A percentile compares a stretch with the other conserved stretches of the same genome.
Conservation (phyloP, 2,329 filamentous ascomycete genomes). For the Colletotrichum cereale region DNA sequence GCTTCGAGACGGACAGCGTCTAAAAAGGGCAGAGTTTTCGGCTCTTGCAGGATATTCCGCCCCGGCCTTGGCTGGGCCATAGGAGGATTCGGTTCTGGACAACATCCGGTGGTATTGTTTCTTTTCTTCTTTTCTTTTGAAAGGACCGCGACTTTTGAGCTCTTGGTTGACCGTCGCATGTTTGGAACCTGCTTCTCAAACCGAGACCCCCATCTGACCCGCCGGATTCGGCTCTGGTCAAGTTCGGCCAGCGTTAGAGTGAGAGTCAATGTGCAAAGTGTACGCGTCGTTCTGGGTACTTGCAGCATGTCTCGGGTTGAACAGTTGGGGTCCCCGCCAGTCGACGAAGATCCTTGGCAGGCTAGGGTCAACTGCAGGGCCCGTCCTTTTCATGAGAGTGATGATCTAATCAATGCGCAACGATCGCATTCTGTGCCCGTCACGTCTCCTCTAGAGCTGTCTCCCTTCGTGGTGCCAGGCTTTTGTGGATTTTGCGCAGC, state of each 20-base stretch:
- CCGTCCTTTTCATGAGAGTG: neutral
- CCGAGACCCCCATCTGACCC: constrained; percentile 26
- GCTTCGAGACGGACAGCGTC: constrained; percentile 9
- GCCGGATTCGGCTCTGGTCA: constrained; percentile 6
- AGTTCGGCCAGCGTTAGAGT: neutral
- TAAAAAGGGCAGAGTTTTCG: constrained; percentile 8
- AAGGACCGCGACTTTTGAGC: too few relatives aligned
- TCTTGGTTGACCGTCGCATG: neutral
- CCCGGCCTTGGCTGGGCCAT: neutral
- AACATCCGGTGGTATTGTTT: neutral
- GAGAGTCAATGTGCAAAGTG: neutral
- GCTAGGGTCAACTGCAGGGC: constrained; percentile 8
- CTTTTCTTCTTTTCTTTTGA: neutral
- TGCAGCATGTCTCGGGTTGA: constrained; percentile 32
- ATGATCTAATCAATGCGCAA: constrained; percentile 24
- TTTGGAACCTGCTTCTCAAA: constrained; percentile 8
- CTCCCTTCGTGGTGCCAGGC: neutral
- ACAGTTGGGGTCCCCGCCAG: neutral
- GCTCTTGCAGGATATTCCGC: neutral
- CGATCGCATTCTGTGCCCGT: neutral
- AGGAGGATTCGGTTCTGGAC: neutral
- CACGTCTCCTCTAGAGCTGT: neutral
- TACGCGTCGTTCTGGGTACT: constrained; percentile 17
- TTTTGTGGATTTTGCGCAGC: constrained; percentile 3
- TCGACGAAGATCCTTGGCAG: constrained; percentile 28